These are phyloP conservation scores for Colletotrichum scovillei DNA, from an alignment of 2,329 filamentous ascomycete genomes.

Conservation along the genomic window DNA sequence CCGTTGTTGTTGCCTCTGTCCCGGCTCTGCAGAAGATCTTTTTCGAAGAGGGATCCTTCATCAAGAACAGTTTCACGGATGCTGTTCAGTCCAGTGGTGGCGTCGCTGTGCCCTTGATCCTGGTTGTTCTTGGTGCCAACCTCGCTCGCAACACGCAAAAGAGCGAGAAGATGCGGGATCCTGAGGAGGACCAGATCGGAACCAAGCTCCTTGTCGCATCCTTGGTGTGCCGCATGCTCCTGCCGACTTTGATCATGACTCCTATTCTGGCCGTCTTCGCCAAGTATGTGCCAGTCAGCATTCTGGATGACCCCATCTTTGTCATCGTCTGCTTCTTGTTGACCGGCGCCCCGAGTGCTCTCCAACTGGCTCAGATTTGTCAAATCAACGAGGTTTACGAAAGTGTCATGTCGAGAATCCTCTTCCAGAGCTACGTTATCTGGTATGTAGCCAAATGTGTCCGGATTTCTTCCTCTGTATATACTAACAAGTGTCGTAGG, in stretches of 20 bases:
- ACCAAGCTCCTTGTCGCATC: slow-evolving; percentile 87
- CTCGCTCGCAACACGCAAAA: slow-evolving; percentile 91
- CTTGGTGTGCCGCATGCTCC: slow-evolving; percentile 88
- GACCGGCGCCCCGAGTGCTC: slow-evolving; percentile 89
- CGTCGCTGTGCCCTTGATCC: slow-evolving; percentile 93
- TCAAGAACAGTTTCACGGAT: slow-evolving; percentile 92
- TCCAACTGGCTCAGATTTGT: slow-evolving; percentile 97
- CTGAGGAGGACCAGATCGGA: slow-evolving; percentile 76
- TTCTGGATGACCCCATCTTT: slow-evolving; percentile 97
- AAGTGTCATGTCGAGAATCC: slow-evolving; percentile 88
- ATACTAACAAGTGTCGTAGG: slow-evolving; percentile 57
- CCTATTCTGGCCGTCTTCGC: slow-evolving; percentile 87
- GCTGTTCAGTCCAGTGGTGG: slow-evolving; percentile 87
- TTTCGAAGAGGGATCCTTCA: slow-evolving; percentile 88
- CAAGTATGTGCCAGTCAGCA: slow-evolving; percentile 92
- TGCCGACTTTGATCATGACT: slow-evolving; percentile 92
- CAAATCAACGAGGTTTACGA: slow-evolving; percentile 98
- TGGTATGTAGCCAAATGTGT: slow-evolving; percentile 70
- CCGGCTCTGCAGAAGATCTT: slow-evolving; percentile 85
- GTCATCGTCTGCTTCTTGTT: slow-evolving; percentile 97
- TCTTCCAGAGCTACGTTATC: slow-evolving; percentile 97
- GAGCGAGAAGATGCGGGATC: slow-evolving; percentile 69
- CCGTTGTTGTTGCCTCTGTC: slow-evolving; percentile 91
- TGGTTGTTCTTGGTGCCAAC: slow-evolving; percentile 95
- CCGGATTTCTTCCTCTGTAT: neutral